These are phyloP conservation scores for Anisodus tanguticus DNA, from an alignment of 257 asterid species.

Conservation along the genomic window DNA sequence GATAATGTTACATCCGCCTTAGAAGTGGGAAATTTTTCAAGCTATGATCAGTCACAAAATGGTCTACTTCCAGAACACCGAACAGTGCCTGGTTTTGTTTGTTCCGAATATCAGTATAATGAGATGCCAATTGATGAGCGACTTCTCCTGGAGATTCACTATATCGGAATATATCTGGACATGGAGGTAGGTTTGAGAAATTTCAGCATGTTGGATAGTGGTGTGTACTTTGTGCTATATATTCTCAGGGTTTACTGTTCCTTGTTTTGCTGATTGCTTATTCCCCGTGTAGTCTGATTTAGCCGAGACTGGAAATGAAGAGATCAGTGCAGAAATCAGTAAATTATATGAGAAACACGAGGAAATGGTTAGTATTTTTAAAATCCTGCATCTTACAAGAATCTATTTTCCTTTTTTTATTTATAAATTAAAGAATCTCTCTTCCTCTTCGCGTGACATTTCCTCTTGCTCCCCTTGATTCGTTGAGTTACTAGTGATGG, in stretches of 20 bases:
- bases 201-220: slow-evolving; percentile 31
- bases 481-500: neutral
- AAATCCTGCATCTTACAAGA: slow-evolving; percentile 31
- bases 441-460: neutral
- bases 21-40: slow-evolving; percentile 44
- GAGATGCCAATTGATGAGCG: slow-evolving; percentile 73
- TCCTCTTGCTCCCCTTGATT: slow-evolving; percentile 11
- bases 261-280: slow-evolving; percentile 31
- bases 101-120: slow-evolving; percentile 66
- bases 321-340: slow-evolving; percentile 58
- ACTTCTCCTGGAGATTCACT: slow-evolving; percentile 73
- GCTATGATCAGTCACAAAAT: slow-evolving; percentile 51
- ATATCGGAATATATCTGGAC: slow-evolving; percentile 82
- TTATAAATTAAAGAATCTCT: neutral
- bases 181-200: slow-evolving; percentile 61
- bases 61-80: slow-evolving; percentile 53
- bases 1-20: slow-evolving; percentile 43
- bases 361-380: slow-evolving; percentile 62
- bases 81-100: slow-evolving; percentile 38
- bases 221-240: slow-evolving; percentile 33
- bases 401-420: neutral
- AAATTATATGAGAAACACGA: slow-evolving; percentile 62
- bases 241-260: slow-evolving; percentile 29
- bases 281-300: slow-evolving; percentile 51
- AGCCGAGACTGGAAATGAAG: slow-evolving; percentile 67